Evolutionary conservation across 345 rosid species (phyloP), one percentile per base, ranked within the genome.

Genomic region (Eucalyptus marginata): DNA sequence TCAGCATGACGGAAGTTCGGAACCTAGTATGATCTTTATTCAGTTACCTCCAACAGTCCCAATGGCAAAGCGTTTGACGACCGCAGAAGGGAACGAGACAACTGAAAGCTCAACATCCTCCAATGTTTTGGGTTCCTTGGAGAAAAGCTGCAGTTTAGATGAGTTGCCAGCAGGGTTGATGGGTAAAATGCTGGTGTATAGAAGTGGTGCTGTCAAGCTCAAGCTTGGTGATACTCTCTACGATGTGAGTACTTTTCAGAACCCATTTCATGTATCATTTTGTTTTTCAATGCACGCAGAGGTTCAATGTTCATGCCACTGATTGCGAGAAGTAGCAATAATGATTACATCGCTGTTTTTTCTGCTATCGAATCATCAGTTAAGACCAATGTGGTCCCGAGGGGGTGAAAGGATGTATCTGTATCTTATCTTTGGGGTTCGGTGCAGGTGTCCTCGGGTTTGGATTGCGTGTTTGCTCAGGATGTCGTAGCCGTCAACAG

Each of bases 111-210:
- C 93, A 18, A 93, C 84, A n/a, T 88, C 87, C 31, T 29, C 91
- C 2, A 87, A 62, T 59, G 54, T 52, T 52, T 59, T 86, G 59
- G 62, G 86, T 86, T 51, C 86, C 87, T 22, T 9, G 31, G 90
- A 89, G 91, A 89, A 90, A 90, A 66, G 58, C 24, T 62, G 90
- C 79, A 88, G 90, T 50, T 88, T 97, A 80, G 92, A 91, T 64
- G 95, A 91, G 43, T 92, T 96, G 91, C 93, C 98, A 46, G 94
- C 89, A 88, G 99, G 99, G 86, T 92, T 89, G 87, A 94, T 96
- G 98, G 99, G 99, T 54, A 96, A 97, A 93, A 91, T 96, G 93
- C 92, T 94, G 91, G 96, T 96, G 90, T 95, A 96, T 88, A 95
- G 89, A 91, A 97, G 99, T 86, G 98, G 99, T 43, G 95, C 95